Evolutionary conservation across 179 eudicot genomes (phyloP), one percentile per base, ranked within the genome.

Genomic region (Silene noctiflora): DNA sequence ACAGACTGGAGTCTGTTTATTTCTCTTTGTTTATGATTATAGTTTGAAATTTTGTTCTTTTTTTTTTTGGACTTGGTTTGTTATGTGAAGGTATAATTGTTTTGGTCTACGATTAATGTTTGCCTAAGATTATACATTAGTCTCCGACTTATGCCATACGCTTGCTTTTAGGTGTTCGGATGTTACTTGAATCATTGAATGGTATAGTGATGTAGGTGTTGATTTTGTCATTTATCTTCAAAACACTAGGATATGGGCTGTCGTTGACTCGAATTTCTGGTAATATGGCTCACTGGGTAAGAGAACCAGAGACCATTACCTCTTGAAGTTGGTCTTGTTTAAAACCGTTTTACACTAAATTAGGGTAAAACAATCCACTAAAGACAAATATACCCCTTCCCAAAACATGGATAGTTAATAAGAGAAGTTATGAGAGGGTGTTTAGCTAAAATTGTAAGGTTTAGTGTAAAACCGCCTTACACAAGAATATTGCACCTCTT

Each of bases 161-260:
- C 13, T 48, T 24, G 33, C 19, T 69, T 29, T 17, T 69, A 11
- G 33, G 8, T 11, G 73, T 1, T 21, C 21, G 61, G 53, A 33
- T 67, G 71, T 67, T 67, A 33, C 71, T 35, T 68, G 20, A 68
- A 19, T 42, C 16, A n/a, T n/a, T 42, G 9, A 20, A 35, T 21
- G 16, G 0, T 25, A 42, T 42, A 35, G 55, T 27, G 68, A 64
- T 64, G 68, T 64, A 25, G 68, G 68, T 27, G 19, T 27, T 64
- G 14, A 62, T 25, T 64, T 64, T 64, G 68, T 25, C 68, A 64
- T 24, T 63, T 25, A 64, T 64, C 19, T 27, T 64, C 20, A 64
- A 25, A 27, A 64, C 4, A 27, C 16, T 3, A 31, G 1, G 6
- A 25, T 10, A 22, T 11, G 16, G 16, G 68, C 0, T 64, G 31